Evolutionary conservation across 2,329 filamentous ascomycete species (phyloP), one percentile per base, ranked within the genome.

Genomic region (Aspergillus sp.): DNA sequence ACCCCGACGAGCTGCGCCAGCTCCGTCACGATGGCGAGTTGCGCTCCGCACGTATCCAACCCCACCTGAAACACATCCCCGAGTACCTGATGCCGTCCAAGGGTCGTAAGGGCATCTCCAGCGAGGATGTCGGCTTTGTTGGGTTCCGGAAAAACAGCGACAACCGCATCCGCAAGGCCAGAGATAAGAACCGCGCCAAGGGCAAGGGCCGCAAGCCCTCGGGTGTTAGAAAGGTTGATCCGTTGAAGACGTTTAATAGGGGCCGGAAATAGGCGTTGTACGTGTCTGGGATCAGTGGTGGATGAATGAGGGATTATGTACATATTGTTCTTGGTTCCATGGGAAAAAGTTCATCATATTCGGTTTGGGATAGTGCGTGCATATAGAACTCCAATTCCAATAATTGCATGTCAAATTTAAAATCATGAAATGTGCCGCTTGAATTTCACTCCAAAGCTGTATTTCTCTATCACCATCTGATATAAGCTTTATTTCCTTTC

Each of bases 11-110:
- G 73, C 80, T 98, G 65, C 86, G 87, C 39, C 92, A 97, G 73
- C 82, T 98, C 66, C 87, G 94, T 25, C 95, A 99, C 73, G 95
- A 99, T 73, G 89, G 89, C 39, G 94, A 97, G 75, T 82, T 96
- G 59, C 86, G 92, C 62, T 88, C 92, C 23, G 91, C 93, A 13
- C 83, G 91, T 61, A 88, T 92, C 49, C 93, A 98, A 77, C 85
- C 90, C 7, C 95, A 99, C 80, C 81, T 99, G 65, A 96, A 92
- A 78, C 91, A 97, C 75, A 91, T 99, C 1, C 95, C 95, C 0
- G 93, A 97, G 50, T 99, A 99, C 74, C 79, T 99, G 55, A 81
- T 99, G 69, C 95, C 95, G 80, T 84, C 77, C 72, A 92, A 86
- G 72, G 89, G 89, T 45, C 90, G 87, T 75, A 89, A 90, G 70